Evolutionary conservation across 2,329 filamentous ascomycete species (phyloP), one percentile per base, ranked within the genome.

Genomic region (Aspergillus calidoustus): DNA sequence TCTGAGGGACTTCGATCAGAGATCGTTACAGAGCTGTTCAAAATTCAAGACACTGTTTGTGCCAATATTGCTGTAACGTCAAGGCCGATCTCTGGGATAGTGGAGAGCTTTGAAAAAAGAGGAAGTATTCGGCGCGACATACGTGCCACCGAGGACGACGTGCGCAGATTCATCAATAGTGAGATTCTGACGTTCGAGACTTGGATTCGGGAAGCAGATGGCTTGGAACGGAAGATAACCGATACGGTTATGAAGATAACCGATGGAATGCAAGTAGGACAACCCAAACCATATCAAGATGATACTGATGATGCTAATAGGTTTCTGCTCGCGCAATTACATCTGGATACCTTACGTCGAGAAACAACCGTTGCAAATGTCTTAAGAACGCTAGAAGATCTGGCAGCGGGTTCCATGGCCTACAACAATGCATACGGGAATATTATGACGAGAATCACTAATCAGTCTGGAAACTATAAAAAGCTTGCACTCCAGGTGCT

Each of bases 301-400:
- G 9, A 31, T 31, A 31, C 30, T 31, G 30, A 31, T 31, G 30
- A 44, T 44, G n/a, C 38, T 7, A 28, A 19, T 46, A 56, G 53
- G 53, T 56, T 56, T 38, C n/a, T 56, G n/a, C 53, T 56, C n/a
- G 19, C 53, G 23, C n/a, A n/a, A 46, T n/a, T 30, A 15, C 23
- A 56, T 47, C 53, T 56, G 11, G 19, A 47, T 17, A 47, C n/a
- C 19, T 25, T 55, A 7, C 22, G 53, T 34, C 25, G 25, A 25
- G 17, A 55, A 46, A 54, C 51, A 31, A 31, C 30, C 30, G 30
- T 31, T 9, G 30, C 30, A 31, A 31, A 31, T 31, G 30, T 31
- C 30, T 31, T 9, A 31, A 31, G 30, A 31, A 31, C 30, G 30
- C 30, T 31, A 31, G 30, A 31, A 31, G 30, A 31, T 31, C 30